A percentile compares a stretch with the other conserved stretches of the same genome.
These are phyloP conservation scores for Capsicum baccatum DNA, from an alignment of 257 asterid genomes.

Conservation along the genomic window DNA sequence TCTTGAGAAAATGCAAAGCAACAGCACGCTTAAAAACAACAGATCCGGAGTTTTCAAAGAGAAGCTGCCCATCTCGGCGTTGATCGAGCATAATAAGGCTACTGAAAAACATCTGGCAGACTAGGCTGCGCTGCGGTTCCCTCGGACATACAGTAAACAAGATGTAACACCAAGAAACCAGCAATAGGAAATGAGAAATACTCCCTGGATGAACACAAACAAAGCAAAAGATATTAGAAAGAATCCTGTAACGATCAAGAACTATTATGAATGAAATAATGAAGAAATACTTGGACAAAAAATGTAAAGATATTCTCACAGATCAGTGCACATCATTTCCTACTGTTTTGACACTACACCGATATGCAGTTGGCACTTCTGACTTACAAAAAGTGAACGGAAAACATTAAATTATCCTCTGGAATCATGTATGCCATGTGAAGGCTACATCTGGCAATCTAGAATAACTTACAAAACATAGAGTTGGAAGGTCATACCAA, in stretches of 20 bases:
- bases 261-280: conserved; percentile 10
- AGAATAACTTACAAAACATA: conserved; percentile 18
- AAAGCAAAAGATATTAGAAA: conserved; percentile 12
- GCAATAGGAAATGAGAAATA: background rate
- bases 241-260: conserved; percentile 6
- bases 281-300: background rate
- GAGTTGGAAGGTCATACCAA: conserved; percentile 9
- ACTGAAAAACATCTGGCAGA: conserved; percentile 30
- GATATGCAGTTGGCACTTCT: background rate
- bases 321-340: conserved; percentile 4
- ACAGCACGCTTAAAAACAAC: conserved; percentile 18
- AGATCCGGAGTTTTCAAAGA: conserved; percentile 28
- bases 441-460: conserved; percentile 2
- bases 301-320: conserved; percentile 22
- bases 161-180: conserved; percentile 27
- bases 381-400: background rate
- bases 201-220: conserved; percentile 29
- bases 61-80: conserved; percentile 27
- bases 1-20: conserved; percentile 24
- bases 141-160: conserved; percentile 28
- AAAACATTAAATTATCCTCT: background rate
- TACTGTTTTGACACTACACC: background rate
- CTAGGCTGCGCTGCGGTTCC: conserved; percentile 6
- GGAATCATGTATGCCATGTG: background rate
- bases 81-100: conserved; percentile 33